Base-by-base conservation (phyloP, 208 protist genomes). In the Phytomonas sp. region DNA sequence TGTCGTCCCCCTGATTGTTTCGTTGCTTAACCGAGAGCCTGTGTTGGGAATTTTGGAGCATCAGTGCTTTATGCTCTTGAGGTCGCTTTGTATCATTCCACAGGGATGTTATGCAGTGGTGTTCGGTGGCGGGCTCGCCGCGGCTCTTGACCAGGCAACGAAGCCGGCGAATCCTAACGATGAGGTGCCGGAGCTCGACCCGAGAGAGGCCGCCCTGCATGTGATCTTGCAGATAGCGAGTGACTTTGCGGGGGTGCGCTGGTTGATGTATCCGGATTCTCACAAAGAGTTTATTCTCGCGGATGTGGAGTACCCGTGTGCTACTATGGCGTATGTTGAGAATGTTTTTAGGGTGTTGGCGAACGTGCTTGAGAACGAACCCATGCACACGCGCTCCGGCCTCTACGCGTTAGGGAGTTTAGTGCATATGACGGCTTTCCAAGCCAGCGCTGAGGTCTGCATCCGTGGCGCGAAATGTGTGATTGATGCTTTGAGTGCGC, bases 71-170 rank as follows among this genome's bases (percentile, higher is more conserved):
- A 73, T 79, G 4, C 74, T 96, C 36, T 76, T 96, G 61, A 81
- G 90, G 20, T 93, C 90, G 20, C 74, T 96, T 0, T 85, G 76
- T 23, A 69, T 88, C 7, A 67, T 96, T 13, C 78, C 91, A 43
- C 87, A 96, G 69, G 91, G 91, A 1, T 92, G 87, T 76, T 78
- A 78, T 32, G 71, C 74, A 60, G 73, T 96, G 8, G 74, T 93
- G 15, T 76, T 78, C 1, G 71, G 73, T 23, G 87, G 87, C 30
- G 87, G 81, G 56, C 32, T 92, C n/a, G 73, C 79, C 11, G 78
- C 79, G 0, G 78, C 75, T 0, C 46, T 87, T 32, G 75, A 63
- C 5, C 73, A 76, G 51, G 64, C 88, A 37, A 66, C 11, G 30
- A 62, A 33, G 1, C 26, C 4, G 0, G 31, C 43, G 66, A 66